These are phyloP conservation scores for Syzygium jambos DNA, from an alignment of 345 rosid species.

Conservation along the genomic window DNA sequence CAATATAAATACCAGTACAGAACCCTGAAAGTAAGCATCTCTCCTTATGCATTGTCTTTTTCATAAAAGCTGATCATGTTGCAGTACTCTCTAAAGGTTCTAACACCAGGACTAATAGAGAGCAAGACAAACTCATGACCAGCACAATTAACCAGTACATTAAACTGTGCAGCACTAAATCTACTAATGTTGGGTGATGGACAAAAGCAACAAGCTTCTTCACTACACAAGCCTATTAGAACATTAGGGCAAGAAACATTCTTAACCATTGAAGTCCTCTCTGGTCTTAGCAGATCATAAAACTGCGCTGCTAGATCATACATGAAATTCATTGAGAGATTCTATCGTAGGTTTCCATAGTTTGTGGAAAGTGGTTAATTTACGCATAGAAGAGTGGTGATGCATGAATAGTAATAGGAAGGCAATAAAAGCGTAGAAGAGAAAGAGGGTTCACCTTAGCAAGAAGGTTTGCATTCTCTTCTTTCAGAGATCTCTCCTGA, in stretches of 20 bases:
- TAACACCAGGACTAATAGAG: neutral
- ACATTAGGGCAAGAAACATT: neutral
- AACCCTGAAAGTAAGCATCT: neutral
- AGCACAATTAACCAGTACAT: neutral
- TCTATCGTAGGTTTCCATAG: neutral
- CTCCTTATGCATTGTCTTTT: neutral
- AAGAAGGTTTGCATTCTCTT: constrained; percentile 32
- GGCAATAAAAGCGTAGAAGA: neutral
- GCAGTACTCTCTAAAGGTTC: neutral
- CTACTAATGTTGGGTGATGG: neutral
- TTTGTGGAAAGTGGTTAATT: neutral
- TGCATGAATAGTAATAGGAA: neutral
- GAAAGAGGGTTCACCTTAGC: constrained; percentile 22
- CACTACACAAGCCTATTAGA: neutral
- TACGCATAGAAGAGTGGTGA: neutral
- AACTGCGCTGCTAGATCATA: neutral
- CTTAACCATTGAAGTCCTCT: neutral
- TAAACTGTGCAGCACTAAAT: neutral
- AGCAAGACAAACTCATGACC: neutral
- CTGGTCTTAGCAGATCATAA: neutral
- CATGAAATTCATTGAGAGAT: neutral
- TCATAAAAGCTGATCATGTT: neutral
- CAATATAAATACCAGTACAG: neutral
- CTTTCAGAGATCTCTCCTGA: constrained; percentile 39
- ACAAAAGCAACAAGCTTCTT: neutral